Base-by-base conservation (phyloP, 73 alveolate genomes). In the Halteria grandinella region DNA sequence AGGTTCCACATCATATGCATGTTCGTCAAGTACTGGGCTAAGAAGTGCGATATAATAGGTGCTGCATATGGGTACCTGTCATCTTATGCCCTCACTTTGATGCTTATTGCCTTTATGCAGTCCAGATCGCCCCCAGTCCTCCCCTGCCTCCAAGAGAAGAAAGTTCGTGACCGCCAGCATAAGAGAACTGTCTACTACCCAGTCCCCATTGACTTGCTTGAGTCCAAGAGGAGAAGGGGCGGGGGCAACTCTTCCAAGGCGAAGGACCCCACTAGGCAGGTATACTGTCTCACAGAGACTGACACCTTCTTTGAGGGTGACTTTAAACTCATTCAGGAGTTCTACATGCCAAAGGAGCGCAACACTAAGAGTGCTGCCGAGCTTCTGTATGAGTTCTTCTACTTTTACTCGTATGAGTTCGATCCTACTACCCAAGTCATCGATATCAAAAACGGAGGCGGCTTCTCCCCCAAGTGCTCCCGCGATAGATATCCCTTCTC, bases 91-190 rank as follows among this genome's bases (percentile, higher is more conserved):
- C 64, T 91, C 40, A 49, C 79, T 14, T 54, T 86, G 18, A 76
- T 91, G 89, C 78, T 91, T 25, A 91, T 91, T 15, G 91, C 91
- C 41, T 91, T 74, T 74, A 58, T 91, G 15, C 91, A 91, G 69
- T 50, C 55, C 49, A 84, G 69, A 21, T 55, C 53, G 2, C 76
- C 79, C 2, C 80, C 89, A 21, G 77, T 79, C 20, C 52, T 79
- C 17, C 89, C 89, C 5, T 41, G 63, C 39, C 58, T 79, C 10
- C 83, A 79, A 39, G 77, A 34, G 43, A 55, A 27, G 43, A n/a
- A n/a, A 55, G 12, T 31, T 0, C 64, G 58, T 1, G 88, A 39
- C 31, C 41, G 31, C 10, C 25, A 47, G 27, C 24, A 24, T 18
- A 12, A 32, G 75, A 24, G 36, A 39, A 58, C 17, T 40, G 52